phyloP scores from a whole-genome alignment of 805 yeast genomes.

The Candida rishiriensis region DNA sequence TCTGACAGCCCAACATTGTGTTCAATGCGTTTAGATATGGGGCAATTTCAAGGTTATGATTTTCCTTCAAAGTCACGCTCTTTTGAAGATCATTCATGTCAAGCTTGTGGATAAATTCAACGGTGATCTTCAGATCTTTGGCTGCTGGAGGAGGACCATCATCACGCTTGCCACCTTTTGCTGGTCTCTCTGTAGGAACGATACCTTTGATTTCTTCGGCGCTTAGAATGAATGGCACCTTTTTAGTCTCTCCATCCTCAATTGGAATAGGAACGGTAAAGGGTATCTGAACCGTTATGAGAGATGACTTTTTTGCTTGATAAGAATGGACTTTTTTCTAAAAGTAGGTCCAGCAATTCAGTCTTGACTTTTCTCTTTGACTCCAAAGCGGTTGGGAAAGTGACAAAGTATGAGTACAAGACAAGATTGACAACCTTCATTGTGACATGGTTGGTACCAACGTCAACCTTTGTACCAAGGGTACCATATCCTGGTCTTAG shows the following conservation, averaged over 20 bases:
- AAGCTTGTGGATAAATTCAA: slow-evolving; percentile 18
- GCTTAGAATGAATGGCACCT: slow-evolving; percentile 15
- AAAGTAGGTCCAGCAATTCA: slow-evolving; percentile 17
- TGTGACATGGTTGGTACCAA: slow-evolving; percentile 20
- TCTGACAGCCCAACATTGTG: slow-evolving; percentile 19
- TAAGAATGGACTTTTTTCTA: slow-evolving; percentile 15
- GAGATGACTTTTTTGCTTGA: slow-evolving; percentile 14
- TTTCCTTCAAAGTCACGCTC: slow-evolving; percentile 13
- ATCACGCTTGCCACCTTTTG: slow-evolving; percentile 2
- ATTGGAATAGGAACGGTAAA: slow-evolving; percentile 20
- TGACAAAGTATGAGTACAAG: slow-evolving; percentile 19
- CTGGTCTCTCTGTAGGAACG: slow-evolving; percentile 4
- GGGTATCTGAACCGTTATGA: slow-evolving; percentile 19
- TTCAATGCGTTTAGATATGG: slow-evolving; percentile 22
- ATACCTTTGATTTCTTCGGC: slow-evolving; percentile 17
- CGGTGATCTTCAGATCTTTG: slow-evolving; percentile 11
- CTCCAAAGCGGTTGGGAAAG: slow-evolving; percentile 18
- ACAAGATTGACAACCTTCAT: slow-evolving; percentile 13
- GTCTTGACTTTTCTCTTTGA: slow-evolving; percentile 16
- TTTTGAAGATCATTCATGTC: slow-evolving; percentile 20
- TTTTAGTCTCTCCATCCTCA: slow-evolving; percentile 12
- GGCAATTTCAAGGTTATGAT: slow-evolving; percentile 17
- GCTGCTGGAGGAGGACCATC: not conserved
- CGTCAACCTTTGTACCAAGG: slow-evolving; percentile 17
- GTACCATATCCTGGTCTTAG: slow-evolving; percentile 24